Evolutionary conservation across 148 eudicot species (phyloP), one percentile per base, ranked within the genome.

Genomic region (Cornus controversa): DNA sequence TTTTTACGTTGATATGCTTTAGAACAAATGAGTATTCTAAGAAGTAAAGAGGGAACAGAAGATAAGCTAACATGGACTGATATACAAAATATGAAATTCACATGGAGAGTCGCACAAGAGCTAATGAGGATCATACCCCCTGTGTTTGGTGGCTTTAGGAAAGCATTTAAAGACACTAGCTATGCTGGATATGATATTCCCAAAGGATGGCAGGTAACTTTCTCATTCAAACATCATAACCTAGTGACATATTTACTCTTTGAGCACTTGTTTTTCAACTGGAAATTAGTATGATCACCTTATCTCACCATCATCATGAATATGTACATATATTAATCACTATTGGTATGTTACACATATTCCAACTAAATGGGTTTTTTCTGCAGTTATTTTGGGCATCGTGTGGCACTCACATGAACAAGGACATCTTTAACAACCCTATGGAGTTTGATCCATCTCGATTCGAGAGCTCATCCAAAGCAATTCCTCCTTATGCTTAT

Each of bases 81-180:
- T 1, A 78, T 78, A 6, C 80, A 78, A 71, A 78, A 34, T 47
- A 78, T 78, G 76, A 78, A 78, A 47, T 64, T 40, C 22, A 78
- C 76, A 71, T 78, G 80, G 80, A 72, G 69, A 64, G 76, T 78
- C 5, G 80, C 76, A 9, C 80, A 78, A 65, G 80, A 78, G 67
- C 24, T 78, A 62, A 71, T 78, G 80, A 78, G 80, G 75, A 71
- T 78, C 28, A 78, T 78, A 10, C 80, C 76, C 80, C 76, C 80
- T 6, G 45, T 78, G 31, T 36, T 45, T 15, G 80, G 80, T 6
- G 42, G 10, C 69, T 64, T 64, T 62, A 65, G 76, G 22, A 71
- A 63, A 60, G 70, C 63, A 25, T 1, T 70, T 3, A 78, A 64
- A 45, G 80, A 78, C 23, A 64, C 64, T 40, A 71, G 24, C 37